phyloP scores from a whole-genome alignment of 1,284 basidiomycete species.

The Puccinia triticina region DNA sequence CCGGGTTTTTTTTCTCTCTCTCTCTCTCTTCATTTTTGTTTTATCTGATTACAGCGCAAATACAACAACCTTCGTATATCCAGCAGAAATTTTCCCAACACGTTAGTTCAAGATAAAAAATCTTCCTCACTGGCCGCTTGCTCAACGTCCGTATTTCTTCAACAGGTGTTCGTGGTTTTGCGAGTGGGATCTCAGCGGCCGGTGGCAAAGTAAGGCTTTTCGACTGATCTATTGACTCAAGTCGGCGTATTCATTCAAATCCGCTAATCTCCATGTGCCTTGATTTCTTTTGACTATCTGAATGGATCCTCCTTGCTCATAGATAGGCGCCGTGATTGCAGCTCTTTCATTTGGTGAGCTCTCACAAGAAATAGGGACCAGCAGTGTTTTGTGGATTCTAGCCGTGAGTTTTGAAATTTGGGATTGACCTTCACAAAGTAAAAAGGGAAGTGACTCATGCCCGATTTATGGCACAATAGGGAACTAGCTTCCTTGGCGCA shows the following conservation, averaged over 20 bases:
- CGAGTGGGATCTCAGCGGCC: slow-evolving; percentile 30
- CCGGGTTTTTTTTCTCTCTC: background rate
- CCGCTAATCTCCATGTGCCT: background rate
- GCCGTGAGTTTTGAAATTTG: background rate
- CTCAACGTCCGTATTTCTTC: background rate
- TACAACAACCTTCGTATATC: slow-evolving; percentile 35
- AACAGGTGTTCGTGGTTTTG: slow-evolving; percentile 31
- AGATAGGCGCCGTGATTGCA: slow-evolving; percentile 18
- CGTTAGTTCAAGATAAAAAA: background rate
- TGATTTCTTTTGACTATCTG: background rate
- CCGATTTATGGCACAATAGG: background rate
- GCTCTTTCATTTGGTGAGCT: slow-evolving; percentile 27
- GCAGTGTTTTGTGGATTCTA: slow-evolving; percentile 4
- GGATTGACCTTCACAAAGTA: too few relatives aligned
- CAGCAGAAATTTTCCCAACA: slow-evolving; percentile 33
- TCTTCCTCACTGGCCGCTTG: background rate
- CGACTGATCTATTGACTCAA: background rate
- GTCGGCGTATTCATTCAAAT: too few relatives aligned
- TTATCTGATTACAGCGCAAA: slow-evolving; percentile 7
- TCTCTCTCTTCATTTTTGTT: background rate
- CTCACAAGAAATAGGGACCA: background rate
- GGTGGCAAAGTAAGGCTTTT: slow-evolving; percentile 19
- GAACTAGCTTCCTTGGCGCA: slow-evolving; percentile 12
- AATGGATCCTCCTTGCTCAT: background rate
- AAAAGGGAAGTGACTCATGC: background rate